Percentiles rank a stretch among this genome's conserved stretches.
These are phyloP conservation scores for Calonectria fujianensis DNA, from an alignment of 2,329 filamentous ascomycete species.

Conservation along the genomic window DNA sequence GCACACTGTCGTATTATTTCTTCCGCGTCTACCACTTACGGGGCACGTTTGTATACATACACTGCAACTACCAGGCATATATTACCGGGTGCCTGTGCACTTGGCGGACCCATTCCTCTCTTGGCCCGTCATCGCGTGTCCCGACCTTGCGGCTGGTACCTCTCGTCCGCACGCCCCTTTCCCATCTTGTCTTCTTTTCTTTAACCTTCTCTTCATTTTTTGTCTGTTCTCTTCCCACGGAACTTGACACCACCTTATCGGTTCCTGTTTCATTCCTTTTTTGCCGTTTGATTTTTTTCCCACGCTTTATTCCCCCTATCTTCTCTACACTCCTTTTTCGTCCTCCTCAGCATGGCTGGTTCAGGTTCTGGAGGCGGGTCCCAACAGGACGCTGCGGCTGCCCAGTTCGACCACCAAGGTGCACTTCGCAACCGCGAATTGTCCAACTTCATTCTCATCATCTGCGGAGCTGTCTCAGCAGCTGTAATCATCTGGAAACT, in stretches of 20 bases:
- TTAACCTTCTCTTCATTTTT: background rate
- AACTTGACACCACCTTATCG: background rate
- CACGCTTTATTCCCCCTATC: constrained; percentile 28
- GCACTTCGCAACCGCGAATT: constrained; percentile 68
- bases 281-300: background rate
- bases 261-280: constrained; percentile 8
- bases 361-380: constrained; percentile 51
- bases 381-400: constrained; percentile 41
- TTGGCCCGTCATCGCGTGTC: constrained; percentile 21
- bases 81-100: constrained; percentile 25
- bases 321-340: background rate
- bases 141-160: constrained; percentile 19
- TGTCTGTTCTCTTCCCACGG: constrained; percentile 11
- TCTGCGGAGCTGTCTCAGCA: constrained; percentile 78
- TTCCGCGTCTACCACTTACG: constrained; percentile 18
- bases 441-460: constrained; percentile 76
- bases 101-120: constrained; percentile 7
- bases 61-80: constrained; percentile 14
- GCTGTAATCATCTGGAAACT: constrained; percentile 81
- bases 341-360: constrained; percentile 18
- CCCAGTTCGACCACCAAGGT: constrained; percentile 34
- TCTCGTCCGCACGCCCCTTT: constrained; percentile 22
- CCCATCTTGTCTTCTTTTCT: constrained; percentile 7
- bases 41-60: constrained; percentile 2
- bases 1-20: constrained; percentile 24